Evolutionary conservation across 371 early-diverging fungal genomes (phyloP).

Genomic region (Apophysomyces ossiformis): DNA sequence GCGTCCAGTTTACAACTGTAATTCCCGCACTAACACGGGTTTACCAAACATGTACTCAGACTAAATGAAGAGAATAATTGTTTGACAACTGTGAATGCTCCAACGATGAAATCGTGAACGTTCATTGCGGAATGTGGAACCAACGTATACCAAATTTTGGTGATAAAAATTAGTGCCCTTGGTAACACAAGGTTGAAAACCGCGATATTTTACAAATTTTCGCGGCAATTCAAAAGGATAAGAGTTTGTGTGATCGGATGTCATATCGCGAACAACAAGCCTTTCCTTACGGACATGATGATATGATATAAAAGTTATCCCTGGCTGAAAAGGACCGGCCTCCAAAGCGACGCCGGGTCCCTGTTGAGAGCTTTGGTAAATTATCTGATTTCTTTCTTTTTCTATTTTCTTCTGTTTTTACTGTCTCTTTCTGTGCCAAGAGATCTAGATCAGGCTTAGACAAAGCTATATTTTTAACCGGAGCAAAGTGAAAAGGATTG

Average conservation of each 20-base stretch:
- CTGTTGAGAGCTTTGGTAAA: conserved; percentile 29
- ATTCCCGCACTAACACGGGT: too few species aligned
- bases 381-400: conserved; percentile 24
- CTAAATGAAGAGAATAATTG: too few species aligned
- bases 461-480: too few species aligned
- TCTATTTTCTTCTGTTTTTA: neutral
- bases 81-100: too few species aligned
- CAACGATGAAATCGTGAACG: too few species aligned
- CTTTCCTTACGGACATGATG: conserved; percentile 18
- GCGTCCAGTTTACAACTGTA: too few species aligned
- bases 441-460: too few species aligned
- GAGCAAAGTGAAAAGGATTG: too few species aligned
- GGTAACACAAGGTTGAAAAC: neutral
- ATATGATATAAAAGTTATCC: conserved; percentile 33
- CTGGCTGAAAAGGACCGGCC: conserved; percentile 38
- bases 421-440: too few species aligned
- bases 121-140: too few species aligned
- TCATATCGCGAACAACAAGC: neutral
- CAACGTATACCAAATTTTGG: too few species aligned
- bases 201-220: conserved; percentile 8
- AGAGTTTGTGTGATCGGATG: conserved; percentile 7
- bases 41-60: too few species aligned
- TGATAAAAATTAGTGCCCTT: neutral
- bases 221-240: conserved; percentile 3
- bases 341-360: conserved; percentile 30